phyloP scores from a whole-genome alignment of 1,284 basidiomycete genomes.

The Psilocybe mexicana region DNA sequence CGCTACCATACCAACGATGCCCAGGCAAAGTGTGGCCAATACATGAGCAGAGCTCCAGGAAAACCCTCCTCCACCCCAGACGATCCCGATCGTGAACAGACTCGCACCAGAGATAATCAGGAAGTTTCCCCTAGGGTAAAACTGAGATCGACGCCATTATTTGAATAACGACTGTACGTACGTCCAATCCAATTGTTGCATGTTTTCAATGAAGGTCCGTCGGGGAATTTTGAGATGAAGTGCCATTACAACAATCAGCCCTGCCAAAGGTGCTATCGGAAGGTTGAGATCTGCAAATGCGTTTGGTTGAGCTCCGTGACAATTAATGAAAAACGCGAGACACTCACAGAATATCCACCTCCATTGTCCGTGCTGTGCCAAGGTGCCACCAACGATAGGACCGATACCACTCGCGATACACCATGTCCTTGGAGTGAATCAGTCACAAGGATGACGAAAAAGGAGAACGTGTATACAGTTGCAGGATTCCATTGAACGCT shows the following conservation, averaged over 20 bases:
- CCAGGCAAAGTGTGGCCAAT: constrained; percentile 37
- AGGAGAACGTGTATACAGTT: constrained; percentile 10
- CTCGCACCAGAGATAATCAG: constrained; percentile 34
- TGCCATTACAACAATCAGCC: constrained; percentile 22
- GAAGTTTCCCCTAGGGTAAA: constrained; percentile 37
- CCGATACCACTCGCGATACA: constrained; percentile 34
- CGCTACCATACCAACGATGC: constrained; percentile 22
- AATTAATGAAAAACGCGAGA: not conserved
- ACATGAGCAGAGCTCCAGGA: constrained; percentile 37
- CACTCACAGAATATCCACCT: constrained; percentile 41
- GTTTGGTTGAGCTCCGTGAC: too few species aligned
- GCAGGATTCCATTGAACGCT: constrained; percentile 17
- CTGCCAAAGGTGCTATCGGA: constrained; percentile 23
- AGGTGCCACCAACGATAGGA: constrained; percentile 17
- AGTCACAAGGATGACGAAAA: not conserved
- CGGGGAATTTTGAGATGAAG: constrained; percentile 29
- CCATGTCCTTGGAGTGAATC: constrained; percentile 27
- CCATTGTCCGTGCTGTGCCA: constrained; percentile 30
- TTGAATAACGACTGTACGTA: constrained; percentile 21
- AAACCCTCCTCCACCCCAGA: constrained; percentile 37
- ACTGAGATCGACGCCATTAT: constrained; percentile 40
- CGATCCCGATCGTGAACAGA: constrained; percentile 34
- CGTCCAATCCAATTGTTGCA: constrained; percentile 37
- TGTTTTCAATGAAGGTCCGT: constrained; percentile 25
- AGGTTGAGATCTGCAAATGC: constrained; percentile 28